Evolutionary conservation across 805 yeast genomes (phyloP).

Genomic region (Starmerella kuoi): DNA sequence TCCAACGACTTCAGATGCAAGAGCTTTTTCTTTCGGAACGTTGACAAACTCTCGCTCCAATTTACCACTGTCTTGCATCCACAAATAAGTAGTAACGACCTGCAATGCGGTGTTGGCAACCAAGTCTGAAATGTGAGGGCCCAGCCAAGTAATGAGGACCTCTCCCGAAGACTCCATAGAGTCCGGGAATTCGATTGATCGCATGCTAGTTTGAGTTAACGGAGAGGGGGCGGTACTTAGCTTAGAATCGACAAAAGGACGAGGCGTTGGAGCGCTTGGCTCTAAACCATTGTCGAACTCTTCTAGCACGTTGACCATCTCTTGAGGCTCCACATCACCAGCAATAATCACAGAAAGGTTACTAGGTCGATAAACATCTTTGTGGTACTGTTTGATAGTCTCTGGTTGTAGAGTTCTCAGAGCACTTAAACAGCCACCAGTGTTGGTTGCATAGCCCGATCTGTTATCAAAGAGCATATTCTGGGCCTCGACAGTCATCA

Average conservation of each 20-base stretch:
- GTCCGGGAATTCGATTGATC: conserved; percentile 71
- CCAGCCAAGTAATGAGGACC: conserved; percentile 62
- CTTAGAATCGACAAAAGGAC: conserved; percentile 70
- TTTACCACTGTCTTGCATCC: conserved; percentile 66
- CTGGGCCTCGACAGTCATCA: conserved; percentile 32
- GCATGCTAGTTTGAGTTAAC: conserved; percentile 32
- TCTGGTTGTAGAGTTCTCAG: conserved; percentile 61
- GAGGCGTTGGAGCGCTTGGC: conserved; percentile 28
- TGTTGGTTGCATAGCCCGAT: conserved; percentile 83
- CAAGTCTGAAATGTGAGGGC: conserved; percentile 48
- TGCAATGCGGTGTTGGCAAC: conserved; percentile 56
- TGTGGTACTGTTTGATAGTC: conserved; percentile 66
- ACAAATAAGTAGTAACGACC: conserved; percentile 57
- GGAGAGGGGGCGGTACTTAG: conserved; percentile 31
- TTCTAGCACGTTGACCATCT: conserved; percentile 47
- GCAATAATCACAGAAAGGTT: conserved; percentile 71
- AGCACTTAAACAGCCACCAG: conserved; percentile 79
- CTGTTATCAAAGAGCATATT: conserved; percentile 32
- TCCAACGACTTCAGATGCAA: conserved; percentile 57
- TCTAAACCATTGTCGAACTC: conserved; percentile 41
- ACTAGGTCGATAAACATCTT: conserved; percentile 60
- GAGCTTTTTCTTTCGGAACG: conserved; percentile 50
- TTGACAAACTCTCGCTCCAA: conserved; percentile 64
- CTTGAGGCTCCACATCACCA: conserved; percentile 74
- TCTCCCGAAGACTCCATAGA: conserved; percentile 78